Evolutionary conservation across 2,329 filamentous ascomycete genomes (phyloP), one percentile per base, ranked within the genome.

Genomic region (Penicillium palitans): DNA sequence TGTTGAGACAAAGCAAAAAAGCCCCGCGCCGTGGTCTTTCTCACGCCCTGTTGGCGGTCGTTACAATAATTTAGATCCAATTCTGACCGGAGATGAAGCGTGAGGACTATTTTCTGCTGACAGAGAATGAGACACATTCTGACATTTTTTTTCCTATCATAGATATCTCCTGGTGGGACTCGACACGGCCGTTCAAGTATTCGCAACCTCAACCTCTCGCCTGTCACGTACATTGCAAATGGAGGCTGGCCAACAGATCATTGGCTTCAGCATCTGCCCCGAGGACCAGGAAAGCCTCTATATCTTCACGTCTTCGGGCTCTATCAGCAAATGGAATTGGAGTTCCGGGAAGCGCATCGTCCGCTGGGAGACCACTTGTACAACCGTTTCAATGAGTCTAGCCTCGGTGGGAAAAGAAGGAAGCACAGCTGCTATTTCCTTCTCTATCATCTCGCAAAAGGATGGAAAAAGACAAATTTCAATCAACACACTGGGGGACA

Each of bases 161-260:
- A 91, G 90, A 70, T 83, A 88, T 74, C 73, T 97, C 40, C 87
- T 97, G 57, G 74, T 96, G 56, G 85, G 88, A 33, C 90, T 91
- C 68, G 84, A 87, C 60, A 87, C 85, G 29, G 88, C 88, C 10
- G 80, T 97, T 54, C 89, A 92, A 72, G 83, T 96, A 27, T 96
- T 95, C 75, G 90, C 90, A 2, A 85, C 90, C 31, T 80, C 85
- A 63, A 92, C 91, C 55, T 98, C 95, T 2, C 84, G 96, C 50
- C 84, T 96, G 24, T 81, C 91, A 46, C 87, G 91, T 65, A 85
- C 87, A 56, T 87, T 97, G 49, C 78, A 83, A 13, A 62, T 88
- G 29, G 74, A 76, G n/a, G 64, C 79, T 65, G 70, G 75, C 67
- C 73, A 79, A 24, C 74, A 70, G 12, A 76, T 88, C 24, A 75